These are phyloP conservation scores for Rhynchosporium graminicola DNA, from an alignment of 2,329 filamentous ascomycete species.

Conservation along the genomic window DNA sequence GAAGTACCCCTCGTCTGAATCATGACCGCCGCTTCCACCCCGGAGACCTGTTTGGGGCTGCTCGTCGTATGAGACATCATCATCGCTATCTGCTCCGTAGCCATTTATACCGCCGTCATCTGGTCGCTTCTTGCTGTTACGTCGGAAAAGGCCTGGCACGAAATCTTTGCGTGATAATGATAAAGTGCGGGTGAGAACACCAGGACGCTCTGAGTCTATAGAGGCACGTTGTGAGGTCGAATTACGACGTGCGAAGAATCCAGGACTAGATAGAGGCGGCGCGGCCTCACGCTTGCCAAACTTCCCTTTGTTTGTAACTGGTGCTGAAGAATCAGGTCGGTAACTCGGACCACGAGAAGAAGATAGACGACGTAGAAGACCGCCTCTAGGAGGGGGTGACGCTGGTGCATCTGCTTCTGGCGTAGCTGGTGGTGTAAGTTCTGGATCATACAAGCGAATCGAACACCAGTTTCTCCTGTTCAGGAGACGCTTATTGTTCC, in stretches of 20 bases:
- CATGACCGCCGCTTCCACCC: slow-evolving; percentile 43
- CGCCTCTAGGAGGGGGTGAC: slow-evolving; percentile 37
- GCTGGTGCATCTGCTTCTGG: slow-evolving; percentile 54
- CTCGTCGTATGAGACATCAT: slow-evolving; percentile 25
- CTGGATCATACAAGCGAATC: slow-evolving; percentile 81
- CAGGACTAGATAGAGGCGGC: slow-evolving; percentile 27
- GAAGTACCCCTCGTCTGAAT: slow-evolving; percentile 58
- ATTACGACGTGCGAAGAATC: slow-evolving; percentile 47
- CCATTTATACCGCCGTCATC: slow-evolving; percentile 57
- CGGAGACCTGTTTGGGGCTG: slow-evolving; percentile 34
- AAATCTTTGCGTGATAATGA: slow-evolving; percentile 60
- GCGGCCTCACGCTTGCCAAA: slow-evolving; percentile 18
- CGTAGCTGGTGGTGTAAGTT: slow-evolving; percentile 69
- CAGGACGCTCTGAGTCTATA: slow-evolving; percentile 43
- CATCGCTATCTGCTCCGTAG: slow-evolving; percentile 47
- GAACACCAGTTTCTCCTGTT: slow-evolving; percentile 95
- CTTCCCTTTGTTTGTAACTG: slow-evolving; percentile 31
- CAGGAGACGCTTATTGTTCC: slow-evolving; percentile 88
- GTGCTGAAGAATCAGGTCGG: slow-evolving; percentile 37
- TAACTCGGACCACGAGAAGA: slow-evolving; percentile 39
- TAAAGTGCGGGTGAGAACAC: slow-evolving; percentile 56
- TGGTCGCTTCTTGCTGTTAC: slow-evolving; percentile 47
- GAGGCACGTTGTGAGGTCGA: slow-evolving; percentile 44
- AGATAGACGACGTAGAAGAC: slow-evolving; percentile 39
- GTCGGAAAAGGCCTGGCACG: slow-evolving; percentile 48